A percentile compares a stretch with the other conserved stretches of the same genome.
Conservation (phyloP, 1,139 yeast genomes). For the Pneumocystis oryctolagi region DNA sequence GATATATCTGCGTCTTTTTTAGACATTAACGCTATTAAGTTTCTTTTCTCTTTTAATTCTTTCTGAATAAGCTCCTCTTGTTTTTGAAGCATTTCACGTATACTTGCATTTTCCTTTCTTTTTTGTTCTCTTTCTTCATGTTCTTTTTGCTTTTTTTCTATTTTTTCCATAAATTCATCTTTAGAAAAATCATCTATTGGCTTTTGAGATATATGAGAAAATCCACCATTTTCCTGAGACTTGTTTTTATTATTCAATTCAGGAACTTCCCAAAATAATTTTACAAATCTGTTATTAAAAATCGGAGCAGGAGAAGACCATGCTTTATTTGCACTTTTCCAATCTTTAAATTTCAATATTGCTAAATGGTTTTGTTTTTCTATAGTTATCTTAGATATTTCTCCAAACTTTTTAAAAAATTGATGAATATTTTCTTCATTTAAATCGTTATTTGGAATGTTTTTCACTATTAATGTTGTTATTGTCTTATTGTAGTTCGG, state of each 20-base stretch:
- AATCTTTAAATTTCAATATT: slow-evolving; percentile 28
- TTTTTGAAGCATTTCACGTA: slow-evolving; percentile 24
- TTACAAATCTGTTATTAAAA: slow-evolving; percentile 36
- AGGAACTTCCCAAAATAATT: slow-evolving; percentile 29
- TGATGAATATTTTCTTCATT: slow-evolving; percentile 24
- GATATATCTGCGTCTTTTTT: slow-evolving; percentile 15
- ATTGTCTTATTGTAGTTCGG: slow-evolving; percentile 15
- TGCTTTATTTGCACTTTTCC: slow-evolving; percentile 30
- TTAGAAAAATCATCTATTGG: slow-evolving; percentile 22
- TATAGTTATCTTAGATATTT: slow-evolving; percentile 23
- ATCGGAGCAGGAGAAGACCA: slow-evolving; percentile 33
- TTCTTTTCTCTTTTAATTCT: slow-evolving; percentile 25
- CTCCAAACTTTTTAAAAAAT: slow-evolving; percentile 32
- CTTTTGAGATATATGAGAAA: background rate
- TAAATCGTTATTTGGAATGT: slow-evolving; percentile 31
- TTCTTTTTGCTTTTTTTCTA: slow-evolving; percentile 29
- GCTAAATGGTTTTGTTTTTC: slow-evolving; percentile 23
- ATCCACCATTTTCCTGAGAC: slow-evolving; percentile 5
- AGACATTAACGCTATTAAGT: slow-evolving; percentile 18
- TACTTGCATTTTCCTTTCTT: slow-evolving; percentile 24
- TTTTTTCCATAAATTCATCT: slow-evolving; percentile 27
- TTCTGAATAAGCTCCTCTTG: slow-evolving; percentile 23
- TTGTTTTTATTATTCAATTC: background rate
- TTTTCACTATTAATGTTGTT: slow-evolving; percentile 28
- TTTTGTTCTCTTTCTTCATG: slow-evolving; percentile 29